Evolutionary conservation across 257 asterid genomes (phyloP).

Genomic region (Paulownia fortunei): DNA sequence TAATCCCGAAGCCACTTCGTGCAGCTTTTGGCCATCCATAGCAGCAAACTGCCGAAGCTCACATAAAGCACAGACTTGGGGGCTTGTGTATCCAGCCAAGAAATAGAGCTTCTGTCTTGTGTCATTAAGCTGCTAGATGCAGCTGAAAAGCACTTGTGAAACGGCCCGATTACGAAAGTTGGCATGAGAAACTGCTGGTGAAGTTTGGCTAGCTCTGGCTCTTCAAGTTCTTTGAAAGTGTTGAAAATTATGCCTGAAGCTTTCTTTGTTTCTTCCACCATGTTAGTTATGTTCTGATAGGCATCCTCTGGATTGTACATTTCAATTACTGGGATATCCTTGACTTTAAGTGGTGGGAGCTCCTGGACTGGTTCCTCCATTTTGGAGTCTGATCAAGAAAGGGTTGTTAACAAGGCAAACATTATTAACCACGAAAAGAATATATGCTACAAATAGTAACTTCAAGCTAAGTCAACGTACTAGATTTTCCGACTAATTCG

Average conservation of each 20-base stretch:
- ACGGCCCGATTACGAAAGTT: slow-evolving; percentile 36
- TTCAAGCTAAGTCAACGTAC: too few relatives aligned
- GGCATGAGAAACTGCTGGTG: slow-evolving; percentile 16
- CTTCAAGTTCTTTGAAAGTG: slow-evolving; percentile 41
- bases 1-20: slow-evolving; percentile 45
- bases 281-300: background rate
- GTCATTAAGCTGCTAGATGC: slow-evolving; percentile 41
- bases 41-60: slow-evolving; percentile 55
- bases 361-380: slow-evolving; percentile 42
- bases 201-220: slow-evolving; percentile 33
- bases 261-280: slow-evolving; percentile 41
- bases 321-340: slow-evolving; percentile 38
- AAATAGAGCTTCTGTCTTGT: slow-evolving; percentile 45
- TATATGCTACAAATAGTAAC: too few relatives aligned
- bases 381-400: slow-evolving; percentile 29
- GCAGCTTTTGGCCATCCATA: slow-evolving; percentile 29
- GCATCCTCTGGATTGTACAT: slow-evolving; percentile 25
- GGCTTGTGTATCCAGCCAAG: slow-evolving; percentile 49
- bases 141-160: slow-evolving; percentile 47
- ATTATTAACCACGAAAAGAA: too few relatives aligned
- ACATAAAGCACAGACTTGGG: slow-evolving; percentile 51
- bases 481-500: too few relatives aligned
- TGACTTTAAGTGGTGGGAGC: slow-evolving; percentile 43
- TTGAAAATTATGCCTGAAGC: slow-evolving; percentile 41
- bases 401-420: too few relatives aligned